These are phyloP conservation scores for Nakazawaea wyomingensis DNA, from an alignment of 805 yeast genomes.

Conservation along the genomic window DNA sequence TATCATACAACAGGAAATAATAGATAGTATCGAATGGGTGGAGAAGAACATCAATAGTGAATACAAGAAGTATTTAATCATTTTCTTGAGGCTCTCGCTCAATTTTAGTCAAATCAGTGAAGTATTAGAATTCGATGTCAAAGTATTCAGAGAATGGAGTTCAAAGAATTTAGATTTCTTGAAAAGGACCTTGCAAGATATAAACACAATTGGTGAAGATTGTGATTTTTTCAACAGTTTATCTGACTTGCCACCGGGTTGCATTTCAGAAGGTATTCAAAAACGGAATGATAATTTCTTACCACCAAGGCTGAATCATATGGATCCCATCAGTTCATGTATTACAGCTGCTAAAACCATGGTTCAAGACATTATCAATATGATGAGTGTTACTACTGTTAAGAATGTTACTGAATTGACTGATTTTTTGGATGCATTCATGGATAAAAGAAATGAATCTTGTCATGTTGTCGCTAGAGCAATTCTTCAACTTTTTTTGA, in stretches of 20 bases:
- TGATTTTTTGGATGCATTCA: slow-evolving; percentile 20
- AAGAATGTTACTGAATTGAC: slow-evolving; percentile 22
- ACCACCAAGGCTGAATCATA: slow-evolving; percentile 35
- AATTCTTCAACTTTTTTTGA: slow-evolving; percentile 52
- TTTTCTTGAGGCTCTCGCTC: slow-evolving; percentile 26
- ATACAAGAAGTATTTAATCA: slow-evolving; percentile 14
- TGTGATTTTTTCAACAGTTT: slow-evolving; percentile 19
- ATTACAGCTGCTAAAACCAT: slow-evolving; percentile 20
- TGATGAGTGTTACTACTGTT: slow-evolving; percentile 28
- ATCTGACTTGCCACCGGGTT: slow-evolving; percentile 25
- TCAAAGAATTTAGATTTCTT: slow-evolving; percentile 17
- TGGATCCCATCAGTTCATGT: slow-evolving; percentile 19
- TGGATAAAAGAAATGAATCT: slow-evolving; percentile 20
- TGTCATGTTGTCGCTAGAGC: slow-evolving; percentile 55
- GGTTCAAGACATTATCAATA: slow-evolving; percentile 32
- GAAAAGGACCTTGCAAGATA: slow-evolving; percentile 15
- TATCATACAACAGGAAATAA: slow-evolving; percentile 21
- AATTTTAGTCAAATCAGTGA: slow-evolving; percentile 26
- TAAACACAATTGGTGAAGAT: slow-evolving; percentile 14
- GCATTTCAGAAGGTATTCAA: slow-evolving; percentile 44
- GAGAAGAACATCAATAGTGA: slow-evolving; percentile 15
- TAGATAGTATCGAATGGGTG: slow-evolving; percentile 30
- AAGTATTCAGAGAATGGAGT: not conserved
- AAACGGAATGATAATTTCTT: slow-evolving; percentile 40
- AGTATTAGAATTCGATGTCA: slow-evolving; percentile 1